A percentile compares a stretch with the other conserved stretches of the same genome.
Evolutionary conservation across 139 green algal species (phyloP).

Genomic region (Haematococcus sp.): DNA sequence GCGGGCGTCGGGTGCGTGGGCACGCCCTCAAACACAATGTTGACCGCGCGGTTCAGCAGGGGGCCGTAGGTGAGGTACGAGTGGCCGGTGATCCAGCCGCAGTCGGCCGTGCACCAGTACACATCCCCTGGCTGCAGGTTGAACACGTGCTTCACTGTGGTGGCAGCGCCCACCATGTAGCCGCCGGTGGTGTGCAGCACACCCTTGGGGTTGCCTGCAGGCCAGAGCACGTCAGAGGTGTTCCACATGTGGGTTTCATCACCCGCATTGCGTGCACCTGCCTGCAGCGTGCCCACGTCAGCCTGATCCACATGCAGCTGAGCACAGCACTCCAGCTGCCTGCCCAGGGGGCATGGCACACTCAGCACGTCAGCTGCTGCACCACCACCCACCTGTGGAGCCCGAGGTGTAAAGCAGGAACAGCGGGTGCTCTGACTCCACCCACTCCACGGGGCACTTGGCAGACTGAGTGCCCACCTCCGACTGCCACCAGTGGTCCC

Average conservation of each 20-base stretch:
- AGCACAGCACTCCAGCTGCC: too few relatives aligned
- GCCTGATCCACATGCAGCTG: neutral
- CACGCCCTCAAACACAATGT: conserved; percentile 93
- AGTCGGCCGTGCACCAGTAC: conserved; percentile 96
- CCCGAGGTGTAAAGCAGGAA: conserved; percentile 77
- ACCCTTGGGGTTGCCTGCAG: conserved; percentile 90
- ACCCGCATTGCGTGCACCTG: neutral
- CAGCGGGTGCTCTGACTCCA: conserved; percentile 86
- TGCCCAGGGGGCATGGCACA: too few relatives aligned
- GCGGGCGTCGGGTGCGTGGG: conserved; percentile 84
- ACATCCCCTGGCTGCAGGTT: conserved; percentile 79
- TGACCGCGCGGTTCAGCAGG: conserved; percentile 80
- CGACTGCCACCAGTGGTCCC: conserved; percentile 35
- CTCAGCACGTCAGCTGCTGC: neutral
- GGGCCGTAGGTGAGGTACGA: conserved; percentile 83
- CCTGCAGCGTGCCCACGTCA: neutral
- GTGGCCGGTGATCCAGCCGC: conserved; percentile 94
- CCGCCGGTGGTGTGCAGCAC: conserved; percentile 89
- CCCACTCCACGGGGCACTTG: conserved; percentile 79
- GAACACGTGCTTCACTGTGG: conserved; percentile 81
- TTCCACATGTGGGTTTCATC: neutral
- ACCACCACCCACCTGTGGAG: neutral
- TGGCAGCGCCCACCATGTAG: conserved; percentile 79
- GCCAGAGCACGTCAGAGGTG: neutral
- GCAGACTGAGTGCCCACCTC: conserved; percentile 17